These are phyloP conservation scores for barrel medic (Medicago truncatula) DNA, from an alignment of 306 rosid genomes.

Conservation along the genomic window DNA sequence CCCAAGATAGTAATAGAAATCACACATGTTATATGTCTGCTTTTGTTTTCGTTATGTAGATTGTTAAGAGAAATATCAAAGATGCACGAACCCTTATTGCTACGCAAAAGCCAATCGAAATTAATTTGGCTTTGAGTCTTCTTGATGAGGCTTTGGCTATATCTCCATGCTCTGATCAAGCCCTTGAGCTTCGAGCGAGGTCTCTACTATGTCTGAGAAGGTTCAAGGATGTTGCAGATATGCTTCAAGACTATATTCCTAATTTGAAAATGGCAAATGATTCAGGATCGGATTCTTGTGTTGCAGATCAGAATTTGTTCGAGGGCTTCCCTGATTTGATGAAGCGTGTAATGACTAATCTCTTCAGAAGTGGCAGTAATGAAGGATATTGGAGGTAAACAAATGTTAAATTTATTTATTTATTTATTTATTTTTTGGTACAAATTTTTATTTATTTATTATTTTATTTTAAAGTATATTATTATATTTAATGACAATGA, in stretches of 20 bases:
- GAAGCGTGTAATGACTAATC: slow-evolving; percentile 87
- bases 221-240: slow-evolving; percentile 85
- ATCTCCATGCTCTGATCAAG: slow-evolving; percentile 73
- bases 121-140: slow-evolving; percentile 66
- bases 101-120: slow-evolving; percentile 67
- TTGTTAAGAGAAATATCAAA: slow-evolving; percentile 75
- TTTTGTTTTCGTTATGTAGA: slow-evolving; percentile 38
- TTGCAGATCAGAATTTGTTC: slow-evolving; percentile 73
- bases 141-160: slow-evolving; percentile 82
- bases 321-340: slow-evolving; percentile 94
- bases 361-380: slow-evolving; percentile 69
- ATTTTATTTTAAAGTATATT: background rate
- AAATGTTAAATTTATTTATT: background rate
- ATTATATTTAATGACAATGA: too few species aligned
- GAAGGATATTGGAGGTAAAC: slow-evolving; percentile 95
- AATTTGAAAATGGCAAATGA: slow-evolving; percentile 70
- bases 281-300: slow-evolving; percentile 49
- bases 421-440: slow-evolving; percentile 12
- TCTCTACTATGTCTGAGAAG: slow-evolving; percentile 73
- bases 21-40: background rate
- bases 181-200: slow-evolving; percentile 82
- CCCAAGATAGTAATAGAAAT: background rate
- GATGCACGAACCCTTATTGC: slow-evolving; percentile 81
- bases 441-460: background rate
- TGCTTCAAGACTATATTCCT: slow-evolving; percentile 94